phyloP scores from a whole-genome alignment of 805 yeast genomes.

The Vanderwaltozyma yarrowii region DNA sequence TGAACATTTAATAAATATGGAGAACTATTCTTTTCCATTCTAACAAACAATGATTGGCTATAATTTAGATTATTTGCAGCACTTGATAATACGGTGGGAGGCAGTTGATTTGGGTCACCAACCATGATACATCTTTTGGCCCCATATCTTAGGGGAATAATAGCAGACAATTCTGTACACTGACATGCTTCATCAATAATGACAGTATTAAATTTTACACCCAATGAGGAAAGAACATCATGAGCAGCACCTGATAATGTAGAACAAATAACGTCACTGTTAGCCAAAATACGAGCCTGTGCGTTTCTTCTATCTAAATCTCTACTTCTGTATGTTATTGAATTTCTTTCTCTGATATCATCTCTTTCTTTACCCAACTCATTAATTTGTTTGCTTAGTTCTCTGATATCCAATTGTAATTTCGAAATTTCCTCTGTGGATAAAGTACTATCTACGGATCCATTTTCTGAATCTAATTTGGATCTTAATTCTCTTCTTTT shows the following conservation, averaged over 20 bases:
- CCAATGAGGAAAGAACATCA: slow-evolving; percentile 64
- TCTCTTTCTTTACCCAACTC: slow-evolving; percentile 67
- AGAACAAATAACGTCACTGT: slow-evolving; percentile 80
- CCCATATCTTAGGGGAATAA: slow-evolving; percentile 88
- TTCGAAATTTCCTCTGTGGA: slow-evolving; percentile 37
- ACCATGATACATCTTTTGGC: slow-evolving; percentile 89
- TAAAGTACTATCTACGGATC: slow-evolving; percentile 37
- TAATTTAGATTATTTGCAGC: slow-evolving; percentile 71
- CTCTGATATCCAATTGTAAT: slow-evolving; percentile 42
- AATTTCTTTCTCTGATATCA: slow-evolving; percentile 63
- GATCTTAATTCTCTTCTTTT: slow-evolving; percentile 49
- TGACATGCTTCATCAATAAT: slow-evolving; percentile 97
- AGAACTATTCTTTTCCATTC: slow-evolving; percentile 67
- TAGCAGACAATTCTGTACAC: slow-evolving; percentile 84
- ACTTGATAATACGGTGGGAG: slow-evolving; percentile 91
- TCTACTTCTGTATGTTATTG: slow-evolving; percentile 57
- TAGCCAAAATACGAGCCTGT: slow-evolving; percentile 60
- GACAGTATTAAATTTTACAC: slow-evolving; percentile 78
- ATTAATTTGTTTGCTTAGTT: slow-evolving; percentile 50
- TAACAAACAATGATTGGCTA: slow-evolving; percentile 86
- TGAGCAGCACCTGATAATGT: slow-evolving; percentile 94
- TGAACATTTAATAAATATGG: slow-evolving; percentile 75
- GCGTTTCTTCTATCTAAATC: slow-evolving; percentile 69
- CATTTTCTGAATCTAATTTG: slow-evolving; percentile 31
- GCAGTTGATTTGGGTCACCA: slow-evolving; percentile 96